Evolutionary conservation across 306 rosid species (phyloP), one percentile per base, ranked within the genome.

Genomic region (Betula pendula): DNA sequence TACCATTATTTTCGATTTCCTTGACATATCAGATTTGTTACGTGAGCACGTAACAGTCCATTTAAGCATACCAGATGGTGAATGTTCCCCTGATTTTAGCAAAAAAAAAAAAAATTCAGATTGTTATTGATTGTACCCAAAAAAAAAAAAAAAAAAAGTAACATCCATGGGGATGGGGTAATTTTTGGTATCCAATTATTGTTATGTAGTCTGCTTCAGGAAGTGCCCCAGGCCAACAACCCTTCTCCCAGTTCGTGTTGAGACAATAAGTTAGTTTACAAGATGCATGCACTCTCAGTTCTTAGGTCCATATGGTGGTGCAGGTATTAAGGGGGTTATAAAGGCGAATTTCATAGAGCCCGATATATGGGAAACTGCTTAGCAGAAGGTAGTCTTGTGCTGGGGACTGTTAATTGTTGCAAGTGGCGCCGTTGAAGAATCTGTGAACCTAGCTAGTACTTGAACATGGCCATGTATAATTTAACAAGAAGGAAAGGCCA

Each of bases 381-480:
- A 51, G 13, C n/a, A 19, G 31, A 51, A 15, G 56, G 44, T 42
- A 42, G 20, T 49, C 45, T 48, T 43, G 67, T 68, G 43, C 10
- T 38, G 43, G 67, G 72, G 38, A 31, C 31, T 29, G 49, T 50
- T 31, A 51, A 58, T 29, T 31, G 69, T 62, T 33, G 69, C 74
- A 50, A 50, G 73, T 25, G 10, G 12, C 40, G 17, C 29, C 15
- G 48, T 43, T 52, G 19, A 63, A 67, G 35, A 43, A 70, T 71
- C 29, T 16, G 38, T 20, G 52, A 19, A 42, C 22, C 20, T 60
- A 29, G 19, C 15, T 56, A 15, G 15, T 51, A 43, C 51, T 71
- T 17, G 43, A 47, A 44, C 45, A 63, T 53, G 40, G 63, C 42
- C 2, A 52, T 2, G 14, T 59, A 68, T 59, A 70, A 71, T 49